Evolutionary conservation across 2,329 filamentous ascomycete species (phyloP).

Genomic region (Trichoderma afroharzianum): DNA sequence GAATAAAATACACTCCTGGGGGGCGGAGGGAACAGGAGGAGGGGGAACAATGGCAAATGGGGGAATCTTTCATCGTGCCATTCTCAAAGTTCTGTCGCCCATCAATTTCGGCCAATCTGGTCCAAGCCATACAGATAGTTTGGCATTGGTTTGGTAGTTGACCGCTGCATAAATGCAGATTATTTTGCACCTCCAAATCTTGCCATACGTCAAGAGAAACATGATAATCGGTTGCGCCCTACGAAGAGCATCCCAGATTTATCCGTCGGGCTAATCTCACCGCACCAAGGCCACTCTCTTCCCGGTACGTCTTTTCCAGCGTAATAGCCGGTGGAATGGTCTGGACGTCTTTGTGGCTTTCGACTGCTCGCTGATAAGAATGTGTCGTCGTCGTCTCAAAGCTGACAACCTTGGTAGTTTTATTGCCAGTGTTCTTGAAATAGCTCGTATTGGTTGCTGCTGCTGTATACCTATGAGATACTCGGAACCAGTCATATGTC

Average conservation of each 20-base stretch:
- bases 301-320: background rate
- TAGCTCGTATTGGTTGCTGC: background rate
- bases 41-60: background rate
- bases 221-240: too few species aligned
- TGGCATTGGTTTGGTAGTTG: too few species aligned
- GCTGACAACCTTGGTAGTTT: background rate
- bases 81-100: background rate
- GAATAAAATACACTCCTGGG: too few species aligned
- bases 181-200: too few species aligned
- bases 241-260: background rate
- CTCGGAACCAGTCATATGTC: background rate
- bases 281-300: background rate
- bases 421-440: background rate
- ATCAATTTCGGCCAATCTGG: too few species aligned
- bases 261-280: background rate
- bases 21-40: background rate
- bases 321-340: background rate
- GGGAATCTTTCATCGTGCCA: background rate
- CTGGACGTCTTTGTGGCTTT: background rate
- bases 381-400: background rate
- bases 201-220: too few species aligned
- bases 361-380: background rate
- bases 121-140: too few species aligned
- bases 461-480: background rate
- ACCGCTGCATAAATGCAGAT: too few species aligned